These are phyloP conservation scores for Pseudocercospora macadamiae DNA, from an alignment of 2,329 filamentous ascomycete species.

Conservation along the genomic window DNA sequence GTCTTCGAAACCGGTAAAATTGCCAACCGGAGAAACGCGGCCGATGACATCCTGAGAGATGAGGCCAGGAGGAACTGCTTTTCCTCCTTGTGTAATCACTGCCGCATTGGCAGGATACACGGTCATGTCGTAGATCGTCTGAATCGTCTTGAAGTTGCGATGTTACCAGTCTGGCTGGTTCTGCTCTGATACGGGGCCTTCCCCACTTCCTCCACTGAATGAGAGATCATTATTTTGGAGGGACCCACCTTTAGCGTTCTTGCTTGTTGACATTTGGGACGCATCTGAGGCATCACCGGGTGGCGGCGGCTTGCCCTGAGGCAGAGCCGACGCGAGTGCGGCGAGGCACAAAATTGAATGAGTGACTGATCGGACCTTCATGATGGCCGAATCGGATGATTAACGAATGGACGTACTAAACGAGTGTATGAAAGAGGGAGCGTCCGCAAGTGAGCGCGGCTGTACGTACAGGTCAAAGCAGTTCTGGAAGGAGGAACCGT, in stretches of 20 bases:
- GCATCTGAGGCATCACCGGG: no score
- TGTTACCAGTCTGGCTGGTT: constrained; percentile 16
- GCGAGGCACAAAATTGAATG: constrained; percentile 22
- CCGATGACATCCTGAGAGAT: constrained; percentile 45
- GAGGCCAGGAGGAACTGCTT: constrained; percentile 43
- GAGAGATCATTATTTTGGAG: neutral
- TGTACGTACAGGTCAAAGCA: constrained; percentile 12
- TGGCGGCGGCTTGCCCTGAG: neutral
- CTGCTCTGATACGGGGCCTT: neutral
- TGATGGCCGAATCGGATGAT: constrained; percentile 13
- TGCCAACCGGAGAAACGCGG: constrained; percentile 47
- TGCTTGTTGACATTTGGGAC: neutral
- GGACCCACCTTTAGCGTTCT: neutral
- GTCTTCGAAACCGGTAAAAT: constrained; percentile 47
- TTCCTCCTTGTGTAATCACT: constrained; percentile 40
- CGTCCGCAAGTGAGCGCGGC: constrained; percentile 12
- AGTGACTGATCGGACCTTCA: constrained; percentile 21
- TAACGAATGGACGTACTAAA: constrained; percentile 17
- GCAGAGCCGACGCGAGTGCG: constrained; percentile 17
- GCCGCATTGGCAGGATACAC: constrained; percentile 45
- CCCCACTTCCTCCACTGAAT: neutral
- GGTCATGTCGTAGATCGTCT: constrained; percentile 46
- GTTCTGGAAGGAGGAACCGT: constrained; percentile 1
- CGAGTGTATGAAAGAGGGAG: constrained; percentile 14
- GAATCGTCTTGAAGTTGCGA: constrained; percentile 45